A percentile compares a stretch with the other conserved stretches of the same genome.
Evolutionary conservation across 2,329 filamentous ascomycete genomes (phyloP).

Genomic region (Dothidotthia symphoricarpi): DNA sequence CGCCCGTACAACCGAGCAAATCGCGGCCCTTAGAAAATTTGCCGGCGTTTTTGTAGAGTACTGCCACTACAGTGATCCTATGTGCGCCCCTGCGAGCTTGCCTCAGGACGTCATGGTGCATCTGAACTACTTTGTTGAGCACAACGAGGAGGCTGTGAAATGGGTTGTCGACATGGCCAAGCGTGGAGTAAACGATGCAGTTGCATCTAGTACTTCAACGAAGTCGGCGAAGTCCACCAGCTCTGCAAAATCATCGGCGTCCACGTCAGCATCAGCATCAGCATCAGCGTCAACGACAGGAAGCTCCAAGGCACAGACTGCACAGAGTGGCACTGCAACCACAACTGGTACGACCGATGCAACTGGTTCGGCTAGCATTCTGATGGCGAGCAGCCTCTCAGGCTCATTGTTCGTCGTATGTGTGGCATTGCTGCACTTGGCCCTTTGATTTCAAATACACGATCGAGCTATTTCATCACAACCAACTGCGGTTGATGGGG

Average conservation of each 20-base stretch:
- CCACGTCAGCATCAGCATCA: no score
- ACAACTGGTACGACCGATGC: no score
- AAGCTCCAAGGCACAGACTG: conserved; percentile 5
- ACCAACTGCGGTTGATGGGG: no score
- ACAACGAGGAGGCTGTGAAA: conserved; percentile 22
- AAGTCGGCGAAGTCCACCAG: no score
- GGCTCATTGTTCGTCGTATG: no score
- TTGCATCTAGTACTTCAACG: no score
- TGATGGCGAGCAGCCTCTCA: no score
- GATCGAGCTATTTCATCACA: no score
- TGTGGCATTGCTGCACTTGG: no score
- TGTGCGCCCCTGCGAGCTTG: conserved; percentile 56
- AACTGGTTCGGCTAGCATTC: no score
- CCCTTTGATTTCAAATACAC: no score
- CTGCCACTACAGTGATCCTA: conserved; percentile 62
- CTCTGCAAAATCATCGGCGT: conserved; percentile 1
- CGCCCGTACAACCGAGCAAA: conserved; percentile 20
- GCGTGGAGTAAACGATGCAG: neutral
- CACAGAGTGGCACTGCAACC: no score
- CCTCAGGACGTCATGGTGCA: conserved; percentile 58
- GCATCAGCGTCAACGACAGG: conserved; percentile 6
- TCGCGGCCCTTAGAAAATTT: conserved; percentile 17
- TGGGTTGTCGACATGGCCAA: conserved; percentile 22
- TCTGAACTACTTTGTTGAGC: conserved; percentile 54
- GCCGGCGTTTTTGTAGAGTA: conserved; percentile 57